A percentile compares a stretch with the other conserved stretches of the same genome.
Evolutionary conservation across 2,329 filamentous ascomycete genomes (phyloP).

Genomic region (Arthrobotrys entomopaga): DNA sequence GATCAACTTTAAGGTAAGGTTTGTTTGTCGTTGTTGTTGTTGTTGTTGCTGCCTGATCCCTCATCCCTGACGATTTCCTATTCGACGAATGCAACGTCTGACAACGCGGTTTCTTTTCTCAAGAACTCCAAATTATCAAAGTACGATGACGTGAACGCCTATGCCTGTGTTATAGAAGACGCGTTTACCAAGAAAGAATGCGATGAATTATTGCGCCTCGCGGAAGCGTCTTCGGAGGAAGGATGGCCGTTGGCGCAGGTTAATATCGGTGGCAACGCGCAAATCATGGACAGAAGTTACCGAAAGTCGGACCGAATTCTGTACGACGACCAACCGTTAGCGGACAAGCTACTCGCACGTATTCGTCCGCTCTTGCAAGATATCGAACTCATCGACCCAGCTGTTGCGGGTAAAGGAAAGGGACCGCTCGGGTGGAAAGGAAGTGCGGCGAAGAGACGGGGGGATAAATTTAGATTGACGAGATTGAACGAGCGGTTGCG

Average conservation of each 20-base stretch:
- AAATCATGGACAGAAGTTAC: conserved; percentile 55
- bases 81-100: conserved; percentile 26
- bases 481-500: conserved; percentile 55
- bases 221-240: conserved; percentile 48
- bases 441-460: conserved; percentile 23
- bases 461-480: conserved; percentile 46
- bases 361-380: conserved; percentile 63
- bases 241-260: conserved; percentile 55
- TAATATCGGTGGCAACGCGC: conserved; percentile 47
- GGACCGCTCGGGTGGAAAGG: conserved; percentile 47
- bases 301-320: conserved; percentile 81
- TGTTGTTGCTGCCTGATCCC: background rate
- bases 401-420: conserved; percentile 18
- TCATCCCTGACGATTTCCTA: conserved; percentile 6
- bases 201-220: conserved; percentile 56
- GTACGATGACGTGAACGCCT: conserved; percentile 33
- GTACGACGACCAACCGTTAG: conserved; percentile 73
- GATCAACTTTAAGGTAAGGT: conserved; percentile 45
- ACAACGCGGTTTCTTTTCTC: conserved; percentile 19
- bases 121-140: conserved; percentile 26
- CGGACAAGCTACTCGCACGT: conserved; percentile 72
- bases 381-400: conserved; percentile 49
- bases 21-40: no score
- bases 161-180: conserved; percentile 58
- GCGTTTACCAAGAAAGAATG: conserved; percentile 58